phyloP scores from a whole-genome alignment of 176 grass and related monocot genomes.

The Elaeis guineensis region DNA sequence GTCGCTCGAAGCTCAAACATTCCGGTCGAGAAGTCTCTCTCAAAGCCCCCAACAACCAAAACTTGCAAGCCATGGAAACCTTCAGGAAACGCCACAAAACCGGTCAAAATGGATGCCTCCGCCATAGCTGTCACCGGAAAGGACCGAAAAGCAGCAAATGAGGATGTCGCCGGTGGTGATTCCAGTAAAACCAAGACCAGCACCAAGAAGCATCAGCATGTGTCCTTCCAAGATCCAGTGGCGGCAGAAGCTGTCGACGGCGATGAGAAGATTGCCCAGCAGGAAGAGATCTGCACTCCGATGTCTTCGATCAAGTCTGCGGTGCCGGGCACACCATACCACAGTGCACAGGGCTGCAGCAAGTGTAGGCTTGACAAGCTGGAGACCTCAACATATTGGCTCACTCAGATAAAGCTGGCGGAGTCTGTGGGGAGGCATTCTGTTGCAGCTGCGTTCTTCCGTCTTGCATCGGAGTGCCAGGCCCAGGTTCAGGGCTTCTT shows the following conservation, averaged over 20 bases:
- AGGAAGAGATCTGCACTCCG: slow-evolving; percentile 32
- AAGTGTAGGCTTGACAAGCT: slow-evolving; percentile 40
- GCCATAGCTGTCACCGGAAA: slow-evolving; percentile 4
- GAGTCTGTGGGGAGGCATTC: slow-evolving; percentile 68
- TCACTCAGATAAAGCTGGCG: slow-evolving; percentile 56
- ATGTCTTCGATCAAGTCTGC: slow-evolving; percentile 19
- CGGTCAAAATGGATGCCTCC: neutral
- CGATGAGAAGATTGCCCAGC: slow-evolving; percentile 2
- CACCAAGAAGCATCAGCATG: slow-evolving; percentile 38
- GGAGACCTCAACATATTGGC: slow-evolving; percentile 57
- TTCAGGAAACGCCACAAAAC: slow-evolving; percentile 19
- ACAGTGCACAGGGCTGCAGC: slow-evolving; percentile 50
- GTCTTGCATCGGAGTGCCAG: slow-evolving; percentile 58
- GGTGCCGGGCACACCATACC: slow-evolving; percentile 41
- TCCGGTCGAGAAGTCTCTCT: slow-evolving; percentile 31
- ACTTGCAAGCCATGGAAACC: slow-evolving; percentile 22
- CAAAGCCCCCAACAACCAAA: neutral
- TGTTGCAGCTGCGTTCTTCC: slow-evolving; percentile 56
- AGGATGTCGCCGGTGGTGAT: neutral
- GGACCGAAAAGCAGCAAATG: neutral
- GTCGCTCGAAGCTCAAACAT: slow-evolving; percentile 40
- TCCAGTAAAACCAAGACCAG: slow-evolving; percentile 1
- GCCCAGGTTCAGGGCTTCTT: slow-evolving; percentile 44
- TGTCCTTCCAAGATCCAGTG: slow-evolving; percentile 35
- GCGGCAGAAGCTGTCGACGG: neutral